Conservation (phyloP, 768 basidiomycete genomes). For the Botryobasidium botryosum region DNA sequence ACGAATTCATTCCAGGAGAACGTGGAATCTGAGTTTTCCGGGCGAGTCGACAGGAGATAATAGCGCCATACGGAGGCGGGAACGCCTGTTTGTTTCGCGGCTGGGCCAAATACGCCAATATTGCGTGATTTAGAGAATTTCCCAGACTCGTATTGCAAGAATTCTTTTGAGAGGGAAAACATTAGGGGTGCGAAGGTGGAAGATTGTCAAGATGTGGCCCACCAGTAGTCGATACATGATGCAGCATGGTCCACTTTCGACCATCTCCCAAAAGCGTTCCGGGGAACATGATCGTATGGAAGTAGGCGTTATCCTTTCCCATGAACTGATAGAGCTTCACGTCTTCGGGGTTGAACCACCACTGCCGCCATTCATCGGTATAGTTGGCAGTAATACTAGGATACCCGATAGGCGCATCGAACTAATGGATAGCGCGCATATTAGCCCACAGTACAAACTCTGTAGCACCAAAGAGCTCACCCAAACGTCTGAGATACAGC, state of each 20-base stretch:
- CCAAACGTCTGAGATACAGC: conserved; percentile 84
- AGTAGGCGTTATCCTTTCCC: conserved; percentile 99
- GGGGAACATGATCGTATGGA: conserved; percentile 94
- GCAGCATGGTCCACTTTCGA: conserved; percentile 80
- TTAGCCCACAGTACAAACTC: neutral
- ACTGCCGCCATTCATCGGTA: conserved; percentile 85
- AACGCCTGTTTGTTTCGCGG: conserved; percentile 84
- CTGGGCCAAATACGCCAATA: conserved; percentile 92
- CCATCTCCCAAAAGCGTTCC: conserved; percentile 80
- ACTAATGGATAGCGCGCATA: conserved; percentile 36
- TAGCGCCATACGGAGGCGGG: conserved; percentile 94
- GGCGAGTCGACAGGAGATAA: conserved; percentile 80
- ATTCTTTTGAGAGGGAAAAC: conserved; percentile 36
- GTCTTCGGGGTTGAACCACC: conserved; percentile 90
- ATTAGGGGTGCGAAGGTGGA: neutral
- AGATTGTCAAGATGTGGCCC: conserved; percentile 17
- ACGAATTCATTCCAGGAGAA: conserved; percentile 96
- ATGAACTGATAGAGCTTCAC: conserved; percentile 96
- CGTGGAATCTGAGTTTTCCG: conserved; percentile 86
- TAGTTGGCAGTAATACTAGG: conserved; percentile 93
- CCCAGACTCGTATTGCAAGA: conserved; percentile 93
- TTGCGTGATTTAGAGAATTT: conserved; percentile 98
- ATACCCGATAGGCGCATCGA: conserved; percentile 94
- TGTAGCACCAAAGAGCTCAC: conserved; percentile 29
- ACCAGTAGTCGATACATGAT: conserved; percentile 94